A percentile compares a stretch with the other conserved stretches of the same genome.
Evolutionary conservation across 1,284 basidiomycete species (phyloP).

Genomic region (Malassezia sp.): DNA sequence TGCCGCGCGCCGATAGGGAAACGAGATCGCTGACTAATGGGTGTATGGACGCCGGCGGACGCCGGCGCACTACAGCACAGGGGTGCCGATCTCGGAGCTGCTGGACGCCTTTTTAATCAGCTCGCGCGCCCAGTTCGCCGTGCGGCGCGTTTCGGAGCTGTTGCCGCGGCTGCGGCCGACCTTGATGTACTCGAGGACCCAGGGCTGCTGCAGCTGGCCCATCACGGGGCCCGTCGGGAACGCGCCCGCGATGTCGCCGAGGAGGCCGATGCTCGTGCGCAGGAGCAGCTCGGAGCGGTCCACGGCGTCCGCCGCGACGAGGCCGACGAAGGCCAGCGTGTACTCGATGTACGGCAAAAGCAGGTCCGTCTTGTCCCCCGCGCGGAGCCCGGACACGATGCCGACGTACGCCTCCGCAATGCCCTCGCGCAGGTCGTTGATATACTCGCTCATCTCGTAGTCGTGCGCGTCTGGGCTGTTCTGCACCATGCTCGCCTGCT

Average conservation of each 20-base stretch:
- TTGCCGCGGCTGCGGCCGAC: constrained; percentile 51
- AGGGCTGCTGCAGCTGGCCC: constrained; percentile 63
- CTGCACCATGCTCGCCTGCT: constrained; percentile 65
- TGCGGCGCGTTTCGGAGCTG: constrained; percentile 50
- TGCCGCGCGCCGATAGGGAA: too few species aligned
- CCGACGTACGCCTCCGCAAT: constrained; percentile 95
- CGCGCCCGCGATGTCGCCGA: constrained; percentile 81
- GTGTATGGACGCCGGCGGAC: too few species aligned
- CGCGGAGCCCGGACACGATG: constrained; percentile 78
- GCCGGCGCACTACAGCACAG: background rate
- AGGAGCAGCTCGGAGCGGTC: constrained; percentile 70
- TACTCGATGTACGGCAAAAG: constrained; percentile 64
- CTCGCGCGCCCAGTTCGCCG: constrained; percentile 54
- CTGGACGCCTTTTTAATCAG: constrained; percentile 38
- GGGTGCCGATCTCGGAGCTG: constrained; percentile 3
- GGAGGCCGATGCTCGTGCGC: constrained; percentile 65
- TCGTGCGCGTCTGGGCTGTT: constrained; percentile 51
- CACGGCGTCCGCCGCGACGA: constrained; percentile 63
- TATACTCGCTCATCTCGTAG: constrained; percentile 83
- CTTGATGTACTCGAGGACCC: constrained; percentile 70
- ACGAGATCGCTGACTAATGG: too few species aligned
- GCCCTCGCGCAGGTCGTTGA: constrained; percentile 76
- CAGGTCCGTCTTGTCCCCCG: constrained; percentile 60
- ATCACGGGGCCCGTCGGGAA: constrained; percentile 53
- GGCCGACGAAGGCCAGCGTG: constrained; percentile 71